Base-by-base conservation (phyloP, 2,329 filamentous ascomycete genomes). In the Phyllosticta citriasiana region DNA sequence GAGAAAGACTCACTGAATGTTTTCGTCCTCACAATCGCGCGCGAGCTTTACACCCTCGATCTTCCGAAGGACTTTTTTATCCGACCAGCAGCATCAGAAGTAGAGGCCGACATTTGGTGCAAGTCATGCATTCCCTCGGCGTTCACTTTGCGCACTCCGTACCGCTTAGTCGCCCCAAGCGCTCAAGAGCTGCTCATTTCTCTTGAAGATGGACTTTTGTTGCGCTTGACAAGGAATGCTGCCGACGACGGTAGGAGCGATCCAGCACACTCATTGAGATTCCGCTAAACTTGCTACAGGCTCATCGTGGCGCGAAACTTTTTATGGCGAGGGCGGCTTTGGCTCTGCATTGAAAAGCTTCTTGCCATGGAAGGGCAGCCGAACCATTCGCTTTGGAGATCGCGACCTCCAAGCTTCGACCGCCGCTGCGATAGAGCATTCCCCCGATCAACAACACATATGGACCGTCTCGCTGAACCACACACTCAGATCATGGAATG, bases 381-480 rank as follows among this genome's bases (percentile, higher is more conserved):
- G 84, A 62, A 87, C 82, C 0, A 78, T 89, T 65, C 81, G 80
- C 63, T 83, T 87, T 68, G 84, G 84, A 63, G 84, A 84, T 63
- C 81, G 89, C 73, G 87, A 91, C 64, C 77, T 76, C 24, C 67
- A 72, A 14, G 63, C 84, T 63, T 85, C 83, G 62, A 82, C 88
- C 2, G 85, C 87, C 3, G 85, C 85, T 0, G 86, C 88, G 4
- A 81, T 80, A 50, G 72, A 71, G 1, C 62, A 76, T 35, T 79
- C 78, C 50, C 77, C 77, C 3, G 77, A 80, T 62, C 71, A 70
- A 19, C 84, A 65, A 73, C 84, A 71, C 66, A 76, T 86, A 9
- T 89, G 96, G 67, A 92, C 92, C 0, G 84, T 96, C 56, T 94
- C 89, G 65, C 79, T 99, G 63, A 92, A 99, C 67, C 92, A 99